Evolutionary conservation across 345 rosid genomes (phyloP).

Genomic region (Reutealis trisperma): DNA sequence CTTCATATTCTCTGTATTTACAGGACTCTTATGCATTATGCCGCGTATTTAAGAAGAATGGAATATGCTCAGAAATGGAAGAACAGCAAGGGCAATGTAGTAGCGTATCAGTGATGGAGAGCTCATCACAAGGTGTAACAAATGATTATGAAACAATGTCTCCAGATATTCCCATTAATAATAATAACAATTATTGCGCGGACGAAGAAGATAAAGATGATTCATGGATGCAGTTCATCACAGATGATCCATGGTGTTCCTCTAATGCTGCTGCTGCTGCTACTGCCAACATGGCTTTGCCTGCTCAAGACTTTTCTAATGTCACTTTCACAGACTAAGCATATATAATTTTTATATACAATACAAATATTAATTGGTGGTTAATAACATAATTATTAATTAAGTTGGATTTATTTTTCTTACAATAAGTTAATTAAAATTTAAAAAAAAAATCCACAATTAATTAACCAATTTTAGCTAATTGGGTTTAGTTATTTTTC

Average conservation of each 20-base stretch:
- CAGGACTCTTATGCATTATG: slow-evolving; percentile 91
- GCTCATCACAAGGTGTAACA: slow-evolving; percentile 28
- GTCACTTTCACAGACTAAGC: slow-evolving; percentile 13
- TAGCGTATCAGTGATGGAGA: slow-evolving; percentile 44
- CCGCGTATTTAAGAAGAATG: slow-evolving; percentile 95
- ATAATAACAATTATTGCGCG: slow-evolving; percentile 37
- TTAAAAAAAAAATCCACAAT: neutral
- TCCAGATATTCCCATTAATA: slow-evolving; percentile 60
- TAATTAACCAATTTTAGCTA: neutral
- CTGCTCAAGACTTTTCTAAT: slow-evolving; percentile 19
- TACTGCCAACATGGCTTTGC: neutral
- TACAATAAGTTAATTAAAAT: slow-evolving; percentile 5
- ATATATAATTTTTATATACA: too few relatives aligned
- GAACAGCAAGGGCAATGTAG: slow-evolving; percentile 60
- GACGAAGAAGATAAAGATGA: slow-evolving; percentile 88
- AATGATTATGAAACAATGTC: slow-evolving; percentile 64
- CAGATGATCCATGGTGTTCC: slow-evolving; percentile 85
- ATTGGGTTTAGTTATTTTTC: neutral
- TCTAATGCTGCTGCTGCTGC: slow-evolving; percentile 17
- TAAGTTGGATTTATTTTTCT: neutral
- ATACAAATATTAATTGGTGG: neutral
- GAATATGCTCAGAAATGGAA: slow-evolving; percentile 68
- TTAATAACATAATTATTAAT: neutral
- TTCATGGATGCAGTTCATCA: slow-evolving; percentile 98
- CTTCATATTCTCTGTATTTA: neutral